phyloP scores from a whole-genome alignment of 2,329 filamentous ascomycete genomes.

The Apiospora marii region DNA sequence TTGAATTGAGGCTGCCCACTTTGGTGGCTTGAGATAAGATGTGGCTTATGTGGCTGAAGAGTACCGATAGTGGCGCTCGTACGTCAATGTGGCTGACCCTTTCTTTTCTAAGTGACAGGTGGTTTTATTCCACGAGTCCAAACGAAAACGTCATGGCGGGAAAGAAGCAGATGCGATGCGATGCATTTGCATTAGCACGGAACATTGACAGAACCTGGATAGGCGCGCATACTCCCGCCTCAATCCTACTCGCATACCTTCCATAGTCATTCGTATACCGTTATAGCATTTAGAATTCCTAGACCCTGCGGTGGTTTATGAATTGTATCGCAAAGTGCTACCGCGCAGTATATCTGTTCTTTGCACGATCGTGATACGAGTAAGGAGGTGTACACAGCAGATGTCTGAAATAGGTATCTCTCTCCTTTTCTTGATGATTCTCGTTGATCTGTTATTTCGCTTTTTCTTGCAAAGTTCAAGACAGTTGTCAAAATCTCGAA shows the following conservation, averaged over 20 bases:
- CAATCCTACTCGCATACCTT: not conserved
- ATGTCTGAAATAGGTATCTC: not conserved
- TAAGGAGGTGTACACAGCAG: not conserved
- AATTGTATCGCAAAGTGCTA: not conserved
- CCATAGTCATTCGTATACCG: not conserved
- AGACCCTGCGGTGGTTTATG: not conserved
- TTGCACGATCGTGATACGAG: not conserved
- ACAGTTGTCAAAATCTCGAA: constrained; percentile 20
- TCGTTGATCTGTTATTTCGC: not conserved
- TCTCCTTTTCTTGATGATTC: constrained; percentile 6
- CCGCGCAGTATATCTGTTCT: not conserved
- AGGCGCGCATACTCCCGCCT: not conserved
- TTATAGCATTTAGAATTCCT: too few relatives aligned
- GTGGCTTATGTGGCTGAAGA: not conserved
- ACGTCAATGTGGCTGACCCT: not conserved
- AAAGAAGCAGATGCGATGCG: constrained; percentile 4
- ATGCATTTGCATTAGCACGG: constrained; percentile 13
- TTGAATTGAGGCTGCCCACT: not conserved
- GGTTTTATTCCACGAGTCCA: not conserved
- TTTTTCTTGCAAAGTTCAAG: not conserved
- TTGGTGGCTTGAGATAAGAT: not conserved
- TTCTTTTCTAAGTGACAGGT: not conserved
- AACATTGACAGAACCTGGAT: not conserved
- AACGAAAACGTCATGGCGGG: constrained; percentile 11
- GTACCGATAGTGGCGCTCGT: not conserved